Percentiles rank a stretch among this genome's conserved stretches.
Evolutionary conservation across 805 yeast genomes (phyloP).

Genomic region (Kuraishia piskuri): DNA sequence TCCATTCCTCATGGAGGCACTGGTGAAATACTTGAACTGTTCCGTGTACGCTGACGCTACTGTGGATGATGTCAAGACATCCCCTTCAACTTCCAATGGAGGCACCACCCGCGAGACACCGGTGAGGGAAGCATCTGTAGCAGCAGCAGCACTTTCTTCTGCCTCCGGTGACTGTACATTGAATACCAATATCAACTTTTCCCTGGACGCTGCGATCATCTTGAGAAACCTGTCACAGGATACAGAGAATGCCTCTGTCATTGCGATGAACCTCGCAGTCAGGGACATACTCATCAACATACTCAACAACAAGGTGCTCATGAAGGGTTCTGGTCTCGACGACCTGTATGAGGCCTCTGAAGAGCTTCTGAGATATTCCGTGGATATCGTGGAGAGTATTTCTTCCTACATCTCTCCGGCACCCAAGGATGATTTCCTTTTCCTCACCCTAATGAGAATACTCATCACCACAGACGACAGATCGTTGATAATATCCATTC

Average conservation of each 20-base stretch:
- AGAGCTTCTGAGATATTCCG: slow-evolving; percentile 57
- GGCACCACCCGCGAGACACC: background rate
- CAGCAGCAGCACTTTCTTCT: background rate
- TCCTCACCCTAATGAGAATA: slow-evolving; percentile 43
- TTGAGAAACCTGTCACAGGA: slow-evolving; percentile 82
- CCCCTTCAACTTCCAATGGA: background rate
- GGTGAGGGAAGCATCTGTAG: slow-evolving; percentile 1
- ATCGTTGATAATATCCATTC: slow-evolving; percentile 53
- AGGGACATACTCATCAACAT: slow-evolving; percentile 30
- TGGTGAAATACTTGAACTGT: slow-evolving; percentile 24
- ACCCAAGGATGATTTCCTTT: slow-evolving; percentile 58
- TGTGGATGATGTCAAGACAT: slow-evolving; percentile 2
- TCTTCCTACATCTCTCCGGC: slow-evolving; percentile 78
- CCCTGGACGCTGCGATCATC: slow-evolving; percentile 48
- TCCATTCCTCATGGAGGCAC: slow-evolving; percentile 31
- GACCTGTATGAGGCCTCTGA: slow-evolving; percentile 25
- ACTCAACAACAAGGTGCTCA: slow-evolving; percentile 23
- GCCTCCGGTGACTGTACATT: background rate
- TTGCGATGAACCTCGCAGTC: slow-evolving; percentile 41
- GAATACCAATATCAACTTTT: slow-evolving; percentile 5
- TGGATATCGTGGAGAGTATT: slow-evolving; percentile 79
- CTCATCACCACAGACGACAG: slow-evolving; percentile 56
- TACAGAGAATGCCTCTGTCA: slow-evolving; percentile 67
- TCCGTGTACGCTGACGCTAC: slow-evolving; percentile 3
- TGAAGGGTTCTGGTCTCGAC: slow-evolving; percentile 20